Percentiles rank a stretch among this genome's conserved stretches.
These are phyloP conservation scores for Heritiera fomes DNA, from an alignment of 345 rosid species.

Conservation along the genomic window DNA sequence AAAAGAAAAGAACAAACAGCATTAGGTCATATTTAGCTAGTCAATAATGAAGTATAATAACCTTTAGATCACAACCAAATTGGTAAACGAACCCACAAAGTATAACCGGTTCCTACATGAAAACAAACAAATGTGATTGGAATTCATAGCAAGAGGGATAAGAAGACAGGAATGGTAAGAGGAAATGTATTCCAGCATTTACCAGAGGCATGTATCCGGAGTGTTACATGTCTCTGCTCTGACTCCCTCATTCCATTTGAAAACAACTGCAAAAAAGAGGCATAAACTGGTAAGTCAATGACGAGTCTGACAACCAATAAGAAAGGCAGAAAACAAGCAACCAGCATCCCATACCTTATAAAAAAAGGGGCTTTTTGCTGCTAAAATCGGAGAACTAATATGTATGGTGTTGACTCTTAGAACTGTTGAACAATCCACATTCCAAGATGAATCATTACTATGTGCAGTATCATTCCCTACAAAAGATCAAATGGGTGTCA, in stretches of 20 bases:
- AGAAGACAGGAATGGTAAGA: background rate
- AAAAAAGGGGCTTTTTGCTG: constrained; percentile 79
- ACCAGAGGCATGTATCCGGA: constrained; percentile 75
- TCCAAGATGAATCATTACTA: constrained; percentile 37
- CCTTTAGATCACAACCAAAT: background rate
- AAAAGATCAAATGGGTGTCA: constrained; percentile 10
- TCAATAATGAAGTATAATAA: background rate
- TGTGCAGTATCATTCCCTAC: constrained; percentile 42
- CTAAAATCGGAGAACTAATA: constrained; percentile 75
- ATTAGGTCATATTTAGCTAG: background rate
- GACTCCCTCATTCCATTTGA: constrained; percentile 84
- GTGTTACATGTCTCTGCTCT: constrained; percentile 63
- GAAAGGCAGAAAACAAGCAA: constrained; percentile 16
- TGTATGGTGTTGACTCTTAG: constrained; percentile 58
- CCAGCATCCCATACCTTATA: constrained; percentile 49
- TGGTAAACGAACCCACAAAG: constrained; percentile 9
- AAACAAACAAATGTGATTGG: background rate
- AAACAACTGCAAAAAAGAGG: constrained; percentile 49
- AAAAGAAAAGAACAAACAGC: background rate
- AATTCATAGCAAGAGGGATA: background rate
- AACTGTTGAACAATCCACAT: constrained; percentile 41
- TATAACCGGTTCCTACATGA: background rate
- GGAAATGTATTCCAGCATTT: constrained; percentile 10
- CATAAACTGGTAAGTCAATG: constrained; percentile 3
- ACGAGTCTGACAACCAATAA: background rate